Percentiles rank a stretch among this genome's conserved stretches.
phyloP scores from a whole-genome alignment of 2,329 filamentous ascomycete species.

The Alternaria solani region DNA sequence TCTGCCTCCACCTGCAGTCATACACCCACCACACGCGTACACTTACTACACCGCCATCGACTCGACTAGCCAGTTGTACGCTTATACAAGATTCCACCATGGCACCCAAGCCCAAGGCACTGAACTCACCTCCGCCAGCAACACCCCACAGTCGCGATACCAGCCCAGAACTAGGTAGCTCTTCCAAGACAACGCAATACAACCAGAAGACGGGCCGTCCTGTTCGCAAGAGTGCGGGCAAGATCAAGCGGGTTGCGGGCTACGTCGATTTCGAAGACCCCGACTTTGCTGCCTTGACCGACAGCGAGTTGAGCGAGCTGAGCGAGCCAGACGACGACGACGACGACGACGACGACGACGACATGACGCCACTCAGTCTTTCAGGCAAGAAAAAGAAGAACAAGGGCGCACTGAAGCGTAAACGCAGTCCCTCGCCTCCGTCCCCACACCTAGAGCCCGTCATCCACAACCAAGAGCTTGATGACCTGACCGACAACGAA shows the following conservation, averaged over 20 bases:
- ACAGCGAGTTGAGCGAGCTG: slow-evolving; percentile 13
- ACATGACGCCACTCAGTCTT: slow-evolving; percentile 25
- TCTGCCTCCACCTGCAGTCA: slow-evolving; percentile 11
- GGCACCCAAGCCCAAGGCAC: not conserved
- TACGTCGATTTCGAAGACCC: slow-evolving; percentile 52
- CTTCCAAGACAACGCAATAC: slow-evolving; percentile 41
- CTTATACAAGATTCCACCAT: not conserved
- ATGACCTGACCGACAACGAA: slow-evolving; percentile 42
- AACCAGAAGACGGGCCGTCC: slow-evolving; percentile 54
- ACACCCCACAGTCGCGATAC: slow-evolving; percentile 3
- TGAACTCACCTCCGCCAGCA: slow-evolving; percentile 5
- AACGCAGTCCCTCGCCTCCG: slow-evolving; percentile 46
- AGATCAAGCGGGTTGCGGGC: slow-evolving; percentile 43
- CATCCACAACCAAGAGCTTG: slow-evolving; percentile 40
- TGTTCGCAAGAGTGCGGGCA: slow-evolving; percentile 53
- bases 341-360: slow-evolving; percentile 35
- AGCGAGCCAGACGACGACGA: slow-evolving; percentile 26
- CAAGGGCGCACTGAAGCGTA: slow-evolving; percentile 48
- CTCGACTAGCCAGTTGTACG: not conserved
- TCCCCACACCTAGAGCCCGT: slow-evolving; percentile 48
- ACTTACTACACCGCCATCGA: slow-evolving; percentile 9
- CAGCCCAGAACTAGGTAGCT: slow-evolving; percentile 44
- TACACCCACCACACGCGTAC: slow-evolving; percentile 4
- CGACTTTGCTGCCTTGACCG: slow-evolving; percentile 37
- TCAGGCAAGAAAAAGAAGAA: slow-evolving; percentile 26